Evolutionary conservation across 305 asterid genomes (phyloP), one percentile per base, ranked within the genome.

Genomic region (Plantago coronopus): DNA sequence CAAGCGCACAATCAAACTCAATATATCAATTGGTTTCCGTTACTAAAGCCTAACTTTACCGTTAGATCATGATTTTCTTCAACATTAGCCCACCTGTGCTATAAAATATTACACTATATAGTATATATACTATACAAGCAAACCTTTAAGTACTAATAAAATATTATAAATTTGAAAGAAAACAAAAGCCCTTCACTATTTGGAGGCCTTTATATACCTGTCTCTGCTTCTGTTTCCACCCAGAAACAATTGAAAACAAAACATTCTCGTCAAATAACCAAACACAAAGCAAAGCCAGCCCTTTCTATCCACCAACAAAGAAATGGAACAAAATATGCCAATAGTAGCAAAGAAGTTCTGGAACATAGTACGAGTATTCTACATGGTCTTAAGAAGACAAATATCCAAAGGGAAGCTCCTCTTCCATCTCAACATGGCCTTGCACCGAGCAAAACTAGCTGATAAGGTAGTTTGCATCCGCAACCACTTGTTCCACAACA

Each of bases 381-480:
- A 77, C 18, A 68, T 73, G 65, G 79, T 79, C 83, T 3, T 79
- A 3, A 57, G 77, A 37, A 79, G 74, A 69, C 74, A 79, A 56
- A 68, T 84, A 23, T 72, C 80, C 0, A 76, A 82, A 76, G 70
- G 68, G 0, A 80, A 80, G 38, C 18, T 85, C 27, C 18, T 80
- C 40, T 66, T 75, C 18, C 75, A 80, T 19, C 70, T 85, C 72
- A 73, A 49, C 77, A 53, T 68, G 62, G 54, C 83, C 34, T 51
- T 85, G 42, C 75, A 82, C 56, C 85, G 87, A 14, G 80, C 89
- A 67, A 85, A 85, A 45, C 67, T 82, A 49, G 94, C 85, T 65
- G 72, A 87, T 14, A 84, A 81, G 18, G 18, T 56, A 65, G 60
- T 78, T 17, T 75, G 83, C 46, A 54, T 81, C 12, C 83, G 74